Evolutionary conservation across 306 rosid species (phyloP), one percentile per base, ranked within the genome.

Genomic region (Calophaca sinica): DNA sequence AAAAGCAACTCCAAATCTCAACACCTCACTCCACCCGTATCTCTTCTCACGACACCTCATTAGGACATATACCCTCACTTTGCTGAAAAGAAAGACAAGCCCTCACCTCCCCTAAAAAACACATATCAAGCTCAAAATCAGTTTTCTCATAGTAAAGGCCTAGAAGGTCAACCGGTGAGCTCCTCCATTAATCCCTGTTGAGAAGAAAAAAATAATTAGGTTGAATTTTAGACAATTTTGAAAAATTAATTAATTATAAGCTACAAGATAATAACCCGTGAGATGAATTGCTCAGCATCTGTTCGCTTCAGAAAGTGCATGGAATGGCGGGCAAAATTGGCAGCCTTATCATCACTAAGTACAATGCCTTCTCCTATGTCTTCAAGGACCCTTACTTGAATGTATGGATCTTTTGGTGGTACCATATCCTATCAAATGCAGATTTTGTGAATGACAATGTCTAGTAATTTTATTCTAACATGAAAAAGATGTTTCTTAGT

Each of bases 291-390:
- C 79, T 91, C 97, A 0, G 94, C 97, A 78, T 94, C 97, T 35
- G 96, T 91, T 86, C 97, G 87, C 84, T 94, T 94, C 46, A 94
- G 91, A 82, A 91, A 87, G 81, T 94, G 98, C 89, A 94, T 94
- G 5, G 98, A 94, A 77, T 91, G 88, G 31, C 75, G 89, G 52
- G 96, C 84, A 50, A 94, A 94, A 75, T 89, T 94, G 57, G 89
- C 88, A 39, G 79, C 83, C 89, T 91, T 94, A 76, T 87, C 88
- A 63, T 92, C 96, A 45, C 94, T 91, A 59, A 89, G 87, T 54
- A 94, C 80, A 32, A 91, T 86, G 32, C 83, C 96, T 71, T 86
- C 91, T 8, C 94, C 97, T 45, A 94, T 83, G 80, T 94, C 97
- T 28, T 94, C 91, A 13, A 94, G 90, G 31, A 94, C 97, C 74